Evolutionary conservation across 805 yeast genomes (phyloP).

Genomic region (Saturnispora kantuleensis): DNA sequence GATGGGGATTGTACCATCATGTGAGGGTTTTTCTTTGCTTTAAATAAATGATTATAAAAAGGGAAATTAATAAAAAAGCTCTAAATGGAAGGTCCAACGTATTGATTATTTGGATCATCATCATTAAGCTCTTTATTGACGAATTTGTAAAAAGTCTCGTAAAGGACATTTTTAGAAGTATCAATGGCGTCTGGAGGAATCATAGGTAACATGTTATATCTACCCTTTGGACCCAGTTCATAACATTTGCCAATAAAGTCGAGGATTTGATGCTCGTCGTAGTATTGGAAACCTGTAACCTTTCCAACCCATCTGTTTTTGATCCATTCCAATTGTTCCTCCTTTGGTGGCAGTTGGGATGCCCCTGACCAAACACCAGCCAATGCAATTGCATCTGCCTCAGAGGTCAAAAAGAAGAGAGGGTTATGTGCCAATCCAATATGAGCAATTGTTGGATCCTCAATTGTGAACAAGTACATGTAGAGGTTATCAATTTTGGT

Average conservation of each 20-base stretch:
- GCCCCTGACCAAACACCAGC: conserved; percentile 48
- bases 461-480: conserved; percentile 28
- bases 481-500: conserved; percentile 18
- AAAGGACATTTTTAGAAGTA: conserved; percentile 8
- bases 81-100: neutral
- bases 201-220: conserved; percentile 8
- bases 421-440: conserved; percentile 34
- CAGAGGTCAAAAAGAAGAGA: conserved; percentile 39
- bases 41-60: neutral
- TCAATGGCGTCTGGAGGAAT: conserved; percentile 5
- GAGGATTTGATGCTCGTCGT: conserved; percentile 10
- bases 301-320: conserved; percentile 10
- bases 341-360: conserved; percentile 29
- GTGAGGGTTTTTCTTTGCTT: conserved; percentile 12
- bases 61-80: neutral
- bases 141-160: conserved; percentile 10
- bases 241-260: conserved; percentile 9
- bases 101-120: neutral
- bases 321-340: conserved; percentile 14
- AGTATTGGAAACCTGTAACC: conserved; percentile 13
- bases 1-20: conserved; percentile 27
- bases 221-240: conserved; percentile 9
- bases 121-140: conserved; percentile 9
- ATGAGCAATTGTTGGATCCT: conserved; percentile 33
- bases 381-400: conserved; percentile 39